A percentile compares a stretch with the other conserved stretches of the same genome.
Evolutionary conservation across 1,284 basidiomycete species (phyloP).

Genomic region (Fistulina hepatica): DNA sequence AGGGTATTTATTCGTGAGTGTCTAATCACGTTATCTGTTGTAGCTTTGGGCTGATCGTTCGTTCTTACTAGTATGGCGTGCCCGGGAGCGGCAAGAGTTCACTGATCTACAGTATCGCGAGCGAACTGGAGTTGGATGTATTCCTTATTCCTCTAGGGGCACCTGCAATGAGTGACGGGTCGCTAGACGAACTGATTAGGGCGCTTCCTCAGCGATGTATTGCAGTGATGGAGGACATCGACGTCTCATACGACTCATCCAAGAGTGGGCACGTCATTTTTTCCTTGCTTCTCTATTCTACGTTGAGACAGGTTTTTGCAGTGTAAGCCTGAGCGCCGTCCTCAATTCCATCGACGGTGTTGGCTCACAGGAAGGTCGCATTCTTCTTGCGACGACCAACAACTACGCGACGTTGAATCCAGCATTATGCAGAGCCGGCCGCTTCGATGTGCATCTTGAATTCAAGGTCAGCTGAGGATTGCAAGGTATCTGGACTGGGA

Average conservation of each 20-base stretch:
- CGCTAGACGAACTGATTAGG: constrained; percentile 48
- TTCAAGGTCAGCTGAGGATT: too few species aligned
- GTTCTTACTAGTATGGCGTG: constrained; percentile 42
- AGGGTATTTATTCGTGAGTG: constrained; percentile 52
- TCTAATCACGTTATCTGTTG: not conserved
- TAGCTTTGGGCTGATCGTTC: not conserved
- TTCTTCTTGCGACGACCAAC: constrained; percentile 72
- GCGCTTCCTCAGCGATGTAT: constrained; percentile 60
- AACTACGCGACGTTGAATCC: constrained; percentile 55
- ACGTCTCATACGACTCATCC: constrained; percentile 55
- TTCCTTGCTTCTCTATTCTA: too few species aligned
- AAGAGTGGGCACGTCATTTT: constrained; percentile 26
- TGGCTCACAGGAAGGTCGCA: constrained; percentile 63
- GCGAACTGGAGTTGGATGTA: constrained; percentile 63
- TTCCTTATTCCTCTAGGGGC: constrained; percentile 68
- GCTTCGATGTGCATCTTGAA: constrained; percentile 70
- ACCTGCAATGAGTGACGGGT: constrained; percentile 56
- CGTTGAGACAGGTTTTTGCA: too few species aligned
- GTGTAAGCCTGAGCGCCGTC: constrained; percentile 58
- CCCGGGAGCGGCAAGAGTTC: constrained; percentile 72
- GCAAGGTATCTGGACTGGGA: too few species aligned
- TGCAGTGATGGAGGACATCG: constrained; percentile 73
- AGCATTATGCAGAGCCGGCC: constrained; percentile 65
- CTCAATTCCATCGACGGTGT: constrained; percentile 69
- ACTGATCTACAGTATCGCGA: constrained; percentile 64